These are phyloP conservation scores for Chlamydomonas schloesseri DNA, from an alignment of 139 green algal species.

Conservation along the genomic window DNA sequence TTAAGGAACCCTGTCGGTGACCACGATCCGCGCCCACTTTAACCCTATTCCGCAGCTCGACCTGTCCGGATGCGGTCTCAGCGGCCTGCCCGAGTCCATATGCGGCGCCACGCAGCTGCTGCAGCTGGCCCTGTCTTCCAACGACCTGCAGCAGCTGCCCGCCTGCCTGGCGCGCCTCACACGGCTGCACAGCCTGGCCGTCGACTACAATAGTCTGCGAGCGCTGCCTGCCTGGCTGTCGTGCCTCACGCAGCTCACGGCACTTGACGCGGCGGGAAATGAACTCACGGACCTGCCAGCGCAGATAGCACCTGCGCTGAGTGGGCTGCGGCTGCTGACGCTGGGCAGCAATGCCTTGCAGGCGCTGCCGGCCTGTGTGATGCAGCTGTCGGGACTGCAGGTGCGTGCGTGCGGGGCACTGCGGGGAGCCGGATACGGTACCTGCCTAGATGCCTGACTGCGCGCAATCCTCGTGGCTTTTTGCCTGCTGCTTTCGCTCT, in stretches of 20 bases:
- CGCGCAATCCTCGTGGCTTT: too few species aligned
- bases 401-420: not conserved
- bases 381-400: constrained; percentile 1
- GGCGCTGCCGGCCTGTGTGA: constrained; percentile 44
- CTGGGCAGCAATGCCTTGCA: constrained; percentile 61
- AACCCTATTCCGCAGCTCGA: constrained; percentile 48
- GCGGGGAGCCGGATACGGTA: too few species aligned
- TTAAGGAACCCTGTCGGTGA: too few species aligned
- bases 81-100: not conserved
- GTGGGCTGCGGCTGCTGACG: constrained; percentile 42
- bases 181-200: constrained; percentile 53
- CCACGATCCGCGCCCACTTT: too few species aligned
- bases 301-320: constrained; percentile 30
- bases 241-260: constrained; percentile 36
- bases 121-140: constrained; percentile 43
- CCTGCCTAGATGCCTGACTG: too few species aligned
- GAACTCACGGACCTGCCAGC: constrained; percentile 61
- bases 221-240: constrained; percentile 9
- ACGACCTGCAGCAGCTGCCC: constrained; percentile 50
- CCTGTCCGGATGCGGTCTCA: constrained; percentile 53
- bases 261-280: constrained; percentile 68
- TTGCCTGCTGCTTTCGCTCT: too few species aligned
- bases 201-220: constrained; percentile 68
- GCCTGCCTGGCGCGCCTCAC: constrained; percentile 29
- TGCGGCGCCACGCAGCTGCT: constrained; percentile 10